Percentiles rank a stretch among this genome's conserved stretches.
These are phyloP conservation scores for Sclerotinia sclerotiorum DNA, from an alignment of 2,329 filamentous ascomycete genomes.

Conservation along the genomic window DNA sequence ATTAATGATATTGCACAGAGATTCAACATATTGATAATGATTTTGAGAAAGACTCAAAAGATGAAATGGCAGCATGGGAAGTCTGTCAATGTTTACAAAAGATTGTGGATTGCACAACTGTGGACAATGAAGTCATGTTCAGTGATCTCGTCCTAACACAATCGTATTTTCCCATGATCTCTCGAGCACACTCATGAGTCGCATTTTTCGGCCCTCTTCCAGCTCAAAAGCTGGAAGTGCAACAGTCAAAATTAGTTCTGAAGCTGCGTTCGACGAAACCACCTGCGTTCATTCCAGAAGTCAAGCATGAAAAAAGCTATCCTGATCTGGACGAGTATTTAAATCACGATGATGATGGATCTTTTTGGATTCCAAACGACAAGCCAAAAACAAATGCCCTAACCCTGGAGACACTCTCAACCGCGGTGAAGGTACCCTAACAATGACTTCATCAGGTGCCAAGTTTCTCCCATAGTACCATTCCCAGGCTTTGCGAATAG, in stretches of 20 bases:
- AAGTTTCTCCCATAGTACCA: too few relatives aligned
- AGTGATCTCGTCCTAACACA: background rate
- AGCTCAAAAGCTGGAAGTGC: background rate
- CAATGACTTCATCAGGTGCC: too few relatives aligned
- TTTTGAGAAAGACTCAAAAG: background rate
- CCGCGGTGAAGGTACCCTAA: too few relatives aligned
- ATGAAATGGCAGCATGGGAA: background rate
- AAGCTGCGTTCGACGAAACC: background rate
- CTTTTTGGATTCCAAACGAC: too few relatives aligned
- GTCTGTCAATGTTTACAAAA: background rate
- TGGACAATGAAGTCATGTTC: background rate
- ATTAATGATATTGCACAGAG: background rate
- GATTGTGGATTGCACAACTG: background rate
- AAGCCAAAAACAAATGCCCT: too few relatives aligned
- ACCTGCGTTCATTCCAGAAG: background rate
- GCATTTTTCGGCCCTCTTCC: background rate
- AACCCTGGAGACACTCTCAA: too few relatives aligned
- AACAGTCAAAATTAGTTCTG: background rate
- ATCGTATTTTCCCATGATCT: background rate
- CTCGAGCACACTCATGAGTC: background rate
- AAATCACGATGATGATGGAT: background rate
- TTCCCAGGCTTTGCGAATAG: background rate
- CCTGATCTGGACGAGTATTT: background rate
- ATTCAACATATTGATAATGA: too few relatives aligned
- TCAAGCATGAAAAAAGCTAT: too few relatives aligned